A percentile compares a stretch with the other conserved stretches of the same genome.
These are phyloP conservation scores for Fusarium longipes DNA, from an alignment of 2,329 filamentous ascomycete genomes.

Conservation along the genomic window DNA sequence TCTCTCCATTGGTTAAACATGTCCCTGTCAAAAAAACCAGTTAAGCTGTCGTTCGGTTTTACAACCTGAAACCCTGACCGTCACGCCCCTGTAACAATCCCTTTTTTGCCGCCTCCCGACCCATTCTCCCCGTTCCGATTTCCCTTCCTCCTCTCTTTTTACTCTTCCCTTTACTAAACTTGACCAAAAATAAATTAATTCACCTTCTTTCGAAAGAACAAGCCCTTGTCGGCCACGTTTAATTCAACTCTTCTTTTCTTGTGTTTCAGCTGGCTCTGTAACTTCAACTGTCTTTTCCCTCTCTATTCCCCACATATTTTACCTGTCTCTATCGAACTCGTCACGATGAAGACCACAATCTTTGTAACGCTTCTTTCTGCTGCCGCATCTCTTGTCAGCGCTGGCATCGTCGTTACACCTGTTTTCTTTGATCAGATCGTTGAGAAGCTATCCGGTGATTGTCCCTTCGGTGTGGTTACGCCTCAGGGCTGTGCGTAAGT, in stretches of 20 bases:
- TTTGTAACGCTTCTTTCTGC: slow-evolving; percentile 55
- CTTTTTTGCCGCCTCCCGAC: slow-evolving; percentile 25
- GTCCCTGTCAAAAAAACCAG: slow-evolving; percentile 26
- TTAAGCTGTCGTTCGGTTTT: slow-evolving; percentile 29
- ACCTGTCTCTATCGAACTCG: not conserved
- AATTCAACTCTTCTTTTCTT: slow-evolving; percentile 2
- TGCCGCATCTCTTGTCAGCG: slow-evolving; percentile 59
- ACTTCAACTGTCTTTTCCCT: slow-evolving; percentile 18
- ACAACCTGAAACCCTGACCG: slow-evolving; percentile 46
- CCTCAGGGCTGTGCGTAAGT: slow-evolving; percentile 68
- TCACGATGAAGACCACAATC: slow-evolving; percentile 48
- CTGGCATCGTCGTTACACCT: slow-evolving; percentile 67
- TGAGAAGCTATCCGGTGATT: slow-evolving; percentile 60
- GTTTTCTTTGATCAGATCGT: slow-evolving; percentile 64
- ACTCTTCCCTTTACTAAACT: not conserved
- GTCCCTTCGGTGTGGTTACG: slow-evolving; percentile 67
- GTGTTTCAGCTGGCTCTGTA: slow-evolving; percentile 39
- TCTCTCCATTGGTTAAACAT: slow-evolving; percentile 6
- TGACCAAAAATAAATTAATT: slow-evolving; percentile 27
- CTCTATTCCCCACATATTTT: not conserved
- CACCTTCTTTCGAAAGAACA: not conserved
- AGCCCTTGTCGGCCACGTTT: slow-evolving; percentile 16
- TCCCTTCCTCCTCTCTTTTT: slow-evolving; percentile 1
- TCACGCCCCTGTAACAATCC: slow-evolving; percentile 40
- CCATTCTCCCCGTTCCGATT: slow-evolving; percentile 4